Percentiles rank a stretch among this genome's conserved stretches.
Conservation (phyloP, 306 rosid genomes). For the Quercus suber region DNA sequence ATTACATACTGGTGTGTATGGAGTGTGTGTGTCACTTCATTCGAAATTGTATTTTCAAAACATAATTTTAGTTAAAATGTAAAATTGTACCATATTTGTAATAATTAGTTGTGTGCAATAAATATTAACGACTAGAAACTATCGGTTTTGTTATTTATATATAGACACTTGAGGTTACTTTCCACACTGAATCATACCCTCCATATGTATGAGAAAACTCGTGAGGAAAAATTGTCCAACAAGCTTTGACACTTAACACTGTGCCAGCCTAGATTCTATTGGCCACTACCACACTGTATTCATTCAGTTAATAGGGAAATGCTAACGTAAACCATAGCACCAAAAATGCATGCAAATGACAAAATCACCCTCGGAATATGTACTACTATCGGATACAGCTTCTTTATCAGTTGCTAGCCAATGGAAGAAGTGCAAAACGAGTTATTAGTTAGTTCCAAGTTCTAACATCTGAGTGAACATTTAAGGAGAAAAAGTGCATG, state of each 20-base stretch:
- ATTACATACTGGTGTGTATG: no score
- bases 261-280: not conserved
- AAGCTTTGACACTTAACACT: not conserved
- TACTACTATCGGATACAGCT: not conserved
- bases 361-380: not conserved
- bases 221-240: conserved; percentile 2
- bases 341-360: not conserved
- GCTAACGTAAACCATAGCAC: not conserved
- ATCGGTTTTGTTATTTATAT: no score
- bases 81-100: no score
- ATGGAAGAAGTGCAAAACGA: conserved; percentile 6
- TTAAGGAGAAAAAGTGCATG: conserved; percentile 8
- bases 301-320: not conserved
- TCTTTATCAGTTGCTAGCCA: not conserved
- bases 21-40: fast-evolving
- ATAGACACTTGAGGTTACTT: no score
- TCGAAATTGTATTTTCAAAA: no score
- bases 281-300: not conserved
- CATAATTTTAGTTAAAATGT: no score
- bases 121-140: no score
- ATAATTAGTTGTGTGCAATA: no score
- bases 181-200: not conserved
- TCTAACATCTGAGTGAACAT: not conserved
- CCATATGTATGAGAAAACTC: not conserved
- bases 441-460: not conserved